Conservation (phyloP, 768 basidiomycete species). For the Suillus weaverae region DNA sequence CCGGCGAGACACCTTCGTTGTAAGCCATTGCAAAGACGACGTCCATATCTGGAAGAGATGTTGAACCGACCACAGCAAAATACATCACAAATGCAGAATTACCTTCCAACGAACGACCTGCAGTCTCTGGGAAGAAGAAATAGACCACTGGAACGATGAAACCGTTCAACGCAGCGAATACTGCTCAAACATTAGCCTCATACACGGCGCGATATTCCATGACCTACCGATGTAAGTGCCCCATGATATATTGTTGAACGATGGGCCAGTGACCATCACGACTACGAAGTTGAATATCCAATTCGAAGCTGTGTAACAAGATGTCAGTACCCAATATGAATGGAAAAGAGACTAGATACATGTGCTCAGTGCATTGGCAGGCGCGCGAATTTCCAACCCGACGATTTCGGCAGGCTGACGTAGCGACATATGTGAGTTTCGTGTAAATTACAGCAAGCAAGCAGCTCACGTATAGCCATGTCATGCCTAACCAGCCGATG, state of each 20-base stretch:
- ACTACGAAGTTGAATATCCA: constrained; percentile 62
- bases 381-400: constrained; percentile 58
- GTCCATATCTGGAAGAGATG: constrained; percentile 34
- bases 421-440: not conserved
- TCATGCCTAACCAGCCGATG: constrained; percentile 69
- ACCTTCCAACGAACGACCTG: constrained; percentile 58
- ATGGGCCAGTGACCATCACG: constrained; percentile 61
- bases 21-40: constrained; percentile 47
- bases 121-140: constrained; percentile 62
- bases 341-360: constrained; percentile 23
- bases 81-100: constrained; percentile 1
- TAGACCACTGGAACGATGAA: constrained; percentile 58
- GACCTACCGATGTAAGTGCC: constrained; percentile 54
- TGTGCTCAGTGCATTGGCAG: constrained; percentile 64
- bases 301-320: constrained; percentile 31
- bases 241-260: constrained; percentile 60
- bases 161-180: constrained; percentile 59
- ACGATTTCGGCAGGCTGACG: constrained; percentile 64
- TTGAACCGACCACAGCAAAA: not conserved
- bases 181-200: constrained; percentile 19
- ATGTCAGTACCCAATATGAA: not conserved
- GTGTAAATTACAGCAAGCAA: not conserved
- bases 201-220: not conserved
- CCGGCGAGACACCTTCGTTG: constrained; percentile 46
- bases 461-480: constrained; percentile 60